Evolutionary conservation across 2,329 filamentous ascomycete species (phyloP), one percentile per base, ranked within the genome.

Genomic region (Shiraia bambusicola): DNA sequence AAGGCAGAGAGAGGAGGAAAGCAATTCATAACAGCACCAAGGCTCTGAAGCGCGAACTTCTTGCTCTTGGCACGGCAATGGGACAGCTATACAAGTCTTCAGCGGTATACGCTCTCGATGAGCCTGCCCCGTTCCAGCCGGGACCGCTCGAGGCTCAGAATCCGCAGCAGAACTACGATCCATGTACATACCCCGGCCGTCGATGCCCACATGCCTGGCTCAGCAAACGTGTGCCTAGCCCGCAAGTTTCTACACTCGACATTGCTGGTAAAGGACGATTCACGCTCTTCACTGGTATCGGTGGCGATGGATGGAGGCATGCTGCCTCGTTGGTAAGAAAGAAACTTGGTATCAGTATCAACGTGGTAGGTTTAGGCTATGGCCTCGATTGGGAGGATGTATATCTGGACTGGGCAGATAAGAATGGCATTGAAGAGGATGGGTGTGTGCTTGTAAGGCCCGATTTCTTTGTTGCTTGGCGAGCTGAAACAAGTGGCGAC

Each of bases 131-230:
- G 2, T 50, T 43, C 24, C 40, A 40, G 4, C 40, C 45, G n/a
- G 42, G 46, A 6, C 49, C 42, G 2, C 46, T 45, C 11, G 54
- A 58, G 17, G 37, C 60, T 2, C 51, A 67, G 16, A 72, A 80
- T 45, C 58, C 66, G 0, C 68, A 76, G 4, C 54, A 73, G 10
- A 56, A 74, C 28, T 67, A 77, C 48, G 61, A 69, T 25, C 68
- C 71, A 27, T 74, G 63, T 35, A 84, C 82, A 2, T 81, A 76
- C 51, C 82, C 82, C 0, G 83, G 82, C 6, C 70, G 71, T 22
- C 70, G 81, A 2, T 63, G 84, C 15, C 82, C 83, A 4, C 82
- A 86, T 60, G 81, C 72, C 0, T 85, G 82, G 82, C 65, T 85
- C 12, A 78, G 81, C 62, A 72, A 70, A 14, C 53, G 68, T 6